Evolutionary conservation across 1,139 yeast species (phyloP).

Genomic region (Candida pseudocylindracea): DNA sequence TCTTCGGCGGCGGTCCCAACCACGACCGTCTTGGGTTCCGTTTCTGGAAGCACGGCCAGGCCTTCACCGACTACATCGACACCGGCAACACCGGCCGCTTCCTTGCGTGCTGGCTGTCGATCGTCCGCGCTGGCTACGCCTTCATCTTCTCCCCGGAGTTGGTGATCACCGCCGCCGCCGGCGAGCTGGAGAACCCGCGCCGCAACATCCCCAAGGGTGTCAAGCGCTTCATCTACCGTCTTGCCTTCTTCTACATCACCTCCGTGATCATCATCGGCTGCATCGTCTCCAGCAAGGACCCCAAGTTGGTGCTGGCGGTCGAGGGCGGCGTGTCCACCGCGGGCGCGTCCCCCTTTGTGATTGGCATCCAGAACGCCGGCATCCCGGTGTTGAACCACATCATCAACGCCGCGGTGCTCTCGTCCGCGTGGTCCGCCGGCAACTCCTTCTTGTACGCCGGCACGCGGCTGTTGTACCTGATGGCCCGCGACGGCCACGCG

Average conservation of each 20-base stretch:
- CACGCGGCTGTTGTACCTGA: constrained; percentile 42
- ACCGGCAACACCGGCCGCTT: not conserved
- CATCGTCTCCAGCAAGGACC: constrained; percentile 2
- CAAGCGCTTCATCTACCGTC: constrained; percentile 4
- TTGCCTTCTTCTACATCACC: constrained; percentile 4
- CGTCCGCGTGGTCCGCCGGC: constrained; percentile 52
- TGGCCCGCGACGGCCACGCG: constrained; percentile 40
- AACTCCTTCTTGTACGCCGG: constrained; percentile 56
- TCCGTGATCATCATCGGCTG: constrained; percentile 4
- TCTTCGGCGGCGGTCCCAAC: constrained; percentile 13
- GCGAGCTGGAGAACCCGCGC: constrained; percentile 3
- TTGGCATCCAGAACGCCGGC: constrained; percentile 23
- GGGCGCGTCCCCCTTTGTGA: constrained; percentile 4
- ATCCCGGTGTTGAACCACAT: constrained; percentile 40
- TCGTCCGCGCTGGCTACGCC: not conserved
- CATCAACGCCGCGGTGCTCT: constrained; percentile 43
- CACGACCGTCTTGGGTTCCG: constrained; percentile 6
- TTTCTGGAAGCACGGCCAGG: constrained; percentile 3
- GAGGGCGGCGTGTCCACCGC: constrained; percentile 1
- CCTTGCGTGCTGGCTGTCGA: not conserved
- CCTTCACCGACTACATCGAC: not conserved
- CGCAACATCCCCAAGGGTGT: constrained; percentile 4
- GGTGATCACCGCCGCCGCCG: constrained; percentile 1
- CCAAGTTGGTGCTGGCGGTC: not conserved
- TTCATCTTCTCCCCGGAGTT: not conserved